Conservation (phyloP, 78 protist genomes). For the Capsaspora owczarzaki region DNA sequence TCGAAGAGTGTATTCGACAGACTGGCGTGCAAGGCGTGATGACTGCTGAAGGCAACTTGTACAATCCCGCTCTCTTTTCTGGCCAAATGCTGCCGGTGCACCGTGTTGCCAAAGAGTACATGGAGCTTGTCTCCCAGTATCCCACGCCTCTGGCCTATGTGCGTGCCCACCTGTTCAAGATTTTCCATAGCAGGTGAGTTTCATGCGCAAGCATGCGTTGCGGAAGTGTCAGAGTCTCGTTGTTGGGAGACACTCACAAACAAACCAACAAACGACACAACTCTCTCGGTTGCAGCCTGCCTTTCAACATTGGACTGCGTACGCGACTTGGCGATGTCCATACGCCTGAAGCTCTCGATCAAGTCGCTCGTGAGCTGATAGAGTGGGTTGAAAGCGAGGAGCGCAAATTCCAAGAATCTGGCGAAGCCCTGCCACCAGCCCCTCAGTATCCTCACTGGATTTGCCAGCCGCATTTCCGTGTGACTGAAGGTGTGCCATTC, state of each 20-base stretch:
- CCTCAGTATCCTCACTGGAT: no score
- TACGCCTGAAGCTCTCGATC: neutral
- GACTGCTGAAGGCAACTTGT: slow-evolving; percentile 50
- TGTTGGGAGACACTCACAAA: neutral
- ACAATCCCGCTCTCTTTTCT: slow-evolving; percentile 50
- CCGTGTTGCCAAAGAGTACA: slow-evolving; percentile 37
- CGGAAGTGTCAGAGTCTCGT: neutral
- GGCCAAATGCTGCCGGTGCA: neutral
- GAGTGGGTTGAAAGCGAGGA: no score
- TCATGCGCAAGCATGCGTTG: neutral
- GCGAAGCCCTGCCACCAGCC: no score
- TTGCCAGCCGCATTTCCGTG: no score
- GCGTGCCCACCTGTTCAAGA: slow-evolving; percentile 37
- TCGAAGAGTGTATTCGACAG: slow-evolving; percentile 18
- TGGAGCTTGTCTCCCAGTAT: neutral
- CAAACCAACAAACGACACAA: no score
- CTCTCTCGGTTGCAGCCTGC: neutral
- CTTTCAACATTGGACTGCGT: neutral
- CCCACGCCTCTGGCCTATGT: neutral
- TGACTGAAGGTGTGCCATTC: no score
- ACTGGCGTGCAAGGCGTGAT: slow-evolving; percentile 67
- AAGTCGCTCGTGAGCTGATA: neutral
- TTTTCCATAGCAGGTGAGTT: neutral
- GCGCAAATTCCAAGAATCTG: no score
- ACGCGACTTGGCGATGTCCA: neutral